Percentiles rank a stretch among this genome's conserved stretches.
Conservation (phyloP, 202 grass and related monocot species). For the Zizania palustris region DNA sequence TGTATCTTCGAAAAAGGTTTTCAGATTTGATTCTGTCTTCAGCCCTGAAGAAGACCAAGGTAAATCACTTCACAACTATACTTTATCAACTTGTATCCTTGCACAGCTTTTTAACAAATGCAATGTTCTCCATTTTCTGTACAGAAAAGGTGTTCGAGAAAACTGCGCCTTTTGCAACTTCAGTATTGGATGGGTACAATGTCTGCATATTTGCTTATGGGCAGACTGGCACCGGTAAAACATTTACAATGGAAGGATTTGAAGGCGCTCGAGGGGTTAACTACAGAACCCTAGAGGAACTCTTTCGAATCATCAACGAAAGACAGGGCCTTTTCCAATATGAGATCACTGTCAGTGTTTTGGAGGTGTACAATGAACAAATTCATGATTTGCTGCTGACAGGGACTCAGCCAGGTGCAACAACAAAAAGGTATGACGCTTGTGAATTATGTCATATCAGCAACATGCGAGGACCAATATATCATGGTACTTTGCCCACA, state of each 20-base stretch:
- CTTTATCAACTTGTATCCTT: constrained; percentile 5
- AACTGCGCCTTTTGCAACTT: constrained; percentile 77
- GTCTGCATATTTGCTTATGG: constrained; percentile 95
- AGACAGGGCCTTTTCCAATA: constrained; percentile 67
- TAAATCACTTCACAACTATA: constrained; percentile 28
- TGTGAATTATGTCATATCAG: constrained; percentile 12
- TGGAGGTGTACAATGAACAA: constrained; percentile 96
- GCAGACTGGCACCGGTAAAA: constrained; percentile 88
- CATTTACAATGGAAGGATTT: constrained; percentile 94
- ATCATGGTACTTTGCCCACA: constrained; percentile 29
- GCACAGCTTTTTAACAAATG: constrained; percentile 1
- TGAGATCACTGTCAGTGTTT: constrained; percentile 79
- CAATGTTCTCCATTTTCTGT: constrained; percentile 15
- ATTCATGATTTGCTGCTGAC: constrained; percentile 84
- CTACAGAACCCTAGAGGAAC: constrained; percentile 79
- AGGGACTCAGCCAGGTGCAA: constrained; percentile 54
- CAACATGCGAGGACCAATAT: not conserved
- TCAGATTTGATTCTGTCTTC: constrained; percentile 89
- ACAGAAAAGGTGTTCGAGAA: constrained; percentile 77
- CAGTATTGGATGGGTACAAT: constrained; percentile 93
- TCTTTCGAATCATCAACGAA: constrained; percentile 81
- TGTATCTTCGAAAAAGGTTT: constrained; percentile 84
- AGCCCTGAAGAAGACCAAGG: constrained; percentile 88
- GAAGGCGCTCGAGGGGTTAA: constrained; percentile 84
- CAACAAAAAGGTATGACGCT: constrained; percentile 67